These are phyloP conservation scores for Tritrichomonas foetus DNA, from an alignment of 208 protist species.

Conservation along the genomic window DNA sequence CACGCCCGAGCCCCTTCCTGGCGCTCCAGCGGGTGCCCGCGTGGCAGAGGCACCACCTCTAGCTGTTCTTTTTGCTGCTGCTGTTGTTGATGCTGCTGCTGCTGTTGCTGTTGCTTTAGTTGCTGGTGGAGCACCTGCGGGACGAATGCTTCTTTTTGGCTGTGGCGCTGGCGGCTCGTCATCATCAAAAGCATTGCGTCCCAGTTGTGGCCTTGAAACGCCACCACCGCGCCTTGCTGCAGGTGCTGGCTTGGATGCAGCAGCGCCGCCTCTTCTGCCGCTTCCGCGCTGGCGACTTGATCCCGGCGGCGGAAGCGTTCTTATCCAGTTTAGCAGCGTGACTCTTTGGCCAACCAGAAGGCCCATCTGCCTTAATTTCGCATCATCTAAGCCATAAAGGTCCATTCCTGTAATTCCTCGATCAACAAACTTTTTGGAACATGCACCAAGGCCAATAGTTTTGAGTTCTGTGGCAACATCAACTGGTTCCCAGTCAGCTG, in stretches of 20 bases:
- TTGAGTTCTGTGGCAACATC: not conserved
- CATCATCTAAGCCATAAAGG: not conserved
- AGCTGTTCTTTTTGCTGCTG: not conserved
- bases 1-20: not conserved
- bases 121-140: not conserved
- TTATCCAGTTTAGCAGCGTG: not conserved
- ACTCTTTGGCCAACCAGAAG: not conserved
- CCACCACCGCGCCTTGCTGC: too few species aligned
- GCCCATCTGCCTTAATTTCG: not conserved
- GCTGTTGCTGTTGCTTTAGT: not conserved
- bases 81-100: not conserved
- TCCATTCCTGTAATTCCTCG: not conserved
- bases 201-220: too few species aligned
- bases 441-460: not conserved
- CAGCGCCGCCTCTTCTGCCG: not conserved
- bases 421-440: not conserved
- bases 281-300: not conserved
- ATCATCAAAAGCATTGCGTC: too few species aligned
- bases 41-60: not conserved
- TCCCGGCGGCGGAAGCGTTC: not conserved
- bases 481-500: not conserved
- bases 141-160: not conserved
- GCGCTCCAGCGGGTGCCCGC: not conserved
- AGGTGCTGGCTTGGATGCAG: not conserved
- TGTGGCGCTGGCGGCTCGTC: not conserved